Base-by-base conservation (phyloP, 1,284 basidiomycete genomes). In the Ceratobasidium theobromae region DNA sequence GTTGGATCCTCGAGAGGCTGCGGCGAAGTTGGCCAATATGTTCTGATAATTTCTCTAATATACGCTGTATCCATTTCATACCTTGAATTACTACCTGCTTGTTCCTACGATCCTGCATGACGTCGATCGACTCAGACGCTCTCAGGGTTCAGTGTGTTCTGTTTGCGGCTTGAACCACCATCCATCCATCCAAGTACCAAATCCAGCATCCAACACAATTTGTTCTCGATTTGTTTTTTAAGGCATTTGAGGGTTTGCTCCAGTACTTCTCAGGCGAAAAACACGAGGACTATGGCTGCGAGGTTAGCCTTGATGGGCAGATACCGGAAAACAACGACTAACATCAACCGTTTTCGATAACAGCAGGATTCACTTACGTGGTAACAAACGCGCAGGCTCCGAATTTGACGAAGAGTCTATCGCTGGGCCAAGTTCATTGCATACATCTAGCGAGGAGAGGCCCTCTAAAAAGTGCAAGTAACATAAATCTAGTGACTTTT, bases 11-110 rank as follows among this genome's bases (percentile, higher is more conserved):
- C 80, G 85, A 70, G 86, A 92, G 74, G 90, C 90, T n/a, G 90
- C 91, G 23, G 91, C 88, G 75, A 92, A 91, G 75, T 80, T 93
- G 65, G 90, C 89, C 6, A 92, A 92, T 73, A 89, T 92, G 86
- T 89, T 91, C 73, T 92, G 77, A 76, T 46, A 18, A 48, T 43
- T 16, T 21, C 33, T 38, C 5, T 23, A 16, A 35, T 35, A 54
- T 18, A 32, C 32, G 41, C 45, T 46, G 41, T 60, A 49, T 60
- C 43, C 30, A 45, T 33, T 48, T 12, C 33, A 21, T 43, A 45
- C 21, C 6, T 30, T 48, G 41, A 60, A 60, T 60, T 28, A 40
- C 55, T 35, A 46, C 28, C 23, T 27, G 27, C 55, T 46, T 58
- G 25, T n/a, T n/a, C n/a, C 28, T 27, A 14, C n/a, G 11, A 4